phyloP scores from a whole-genome alignment of 345 rosid genomes.

The Arabidopsis suecica region DNA sequence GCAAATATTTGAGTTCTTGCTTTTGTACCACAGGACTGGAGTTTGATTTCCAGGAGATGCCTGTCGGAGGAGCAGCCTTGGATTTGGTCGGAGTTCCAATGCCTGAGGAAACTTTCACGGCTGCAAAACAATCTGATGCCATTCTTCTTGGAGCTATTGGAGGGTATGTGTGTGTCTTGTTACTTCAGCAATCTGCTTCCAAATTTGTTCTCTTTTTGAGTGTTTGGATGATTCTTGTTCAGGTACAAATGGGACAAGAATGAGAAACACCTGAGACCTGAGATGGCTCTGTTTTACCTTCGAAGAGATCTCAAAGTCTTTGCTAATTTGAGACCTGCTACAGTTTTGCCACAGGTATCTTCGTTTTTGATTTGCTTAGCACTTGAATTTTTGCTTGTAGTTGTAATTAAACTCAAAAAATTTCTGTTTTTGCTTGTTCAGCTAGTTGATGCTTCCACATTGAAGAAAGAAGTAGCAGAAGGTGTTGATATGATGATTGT shows the following conservation, averaged over 20 bases:
- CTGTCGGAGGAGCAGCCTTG: slow-evolving; percentile 90
- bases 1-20: neutral
- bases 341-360: slow-evolving; percentile 80
- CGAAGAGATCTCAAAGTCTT: slow-evolving; percentile 86
- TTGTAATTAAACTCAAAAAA: neutral
- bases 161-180: slow-evolving; percentile 55
- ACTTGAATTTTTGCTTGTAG: neutral
- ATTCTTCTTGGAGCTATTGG: slow-evolving; percentile 94
- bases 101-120: slow-evolving; percentile 80
- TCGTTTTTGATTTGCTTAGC: neutral
- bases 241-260: slow-evolving; percentile 96
- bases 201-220: neutral
- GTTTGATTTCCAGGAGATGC: slow-evolving; percentile 85
- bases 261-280: slow-evolving; percentile 83
- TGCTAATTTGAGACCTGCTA: slow-evolving; percentile 90
- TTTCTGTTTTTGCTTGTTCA: slow-evolving; percentile 26
- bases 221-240: slow-evolving; percentile 8
- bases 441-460: slow-evolving; percentile 89
- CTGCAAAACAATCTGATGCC: slow-evolving; percentile 77
- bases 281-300: slow-evolving; percentile 82
- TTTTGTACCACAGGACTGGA: slow-evolving; percentile 58
- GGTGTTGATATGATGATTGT: slow-evolving; percentile 96
- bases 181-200: neutral
- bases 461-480: slow-evolving; percentile 92
- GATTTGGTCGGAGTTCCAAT: slow-evolving; percentile 90